Conservation (phyloP, 1,284 basidiomycete genomes). For the Puccinia triticina region DNA sequence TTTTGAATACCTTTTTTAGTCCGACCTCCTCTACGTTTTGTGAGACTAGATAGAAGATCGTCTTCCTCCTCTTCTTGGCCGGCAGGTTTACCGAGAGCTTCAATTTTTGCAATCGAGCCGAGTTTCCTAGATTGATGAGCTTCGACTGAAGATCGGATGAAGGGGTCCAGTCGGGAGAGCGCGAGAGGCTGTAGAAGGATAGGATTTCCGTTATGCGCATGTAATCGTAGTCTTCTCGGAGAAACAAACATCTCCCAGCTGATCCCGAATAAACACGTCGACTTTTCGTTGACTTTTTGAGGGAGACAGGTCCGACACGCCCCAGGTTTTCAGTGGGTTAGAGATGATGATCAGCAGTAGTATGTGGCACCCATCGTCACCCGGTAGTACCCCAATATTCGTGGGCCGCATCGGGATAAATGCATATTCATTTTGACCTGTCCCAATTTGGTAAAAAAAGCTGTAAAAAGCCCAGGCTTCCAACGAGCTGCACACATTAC, state of each 20-base stretch:
- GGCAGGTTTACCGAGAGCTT: constrained; percentile 30
- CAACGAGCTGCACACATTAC: no score
- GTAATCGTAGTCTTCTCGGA: not conserved
- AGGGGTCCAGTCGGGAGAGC: not conserved
- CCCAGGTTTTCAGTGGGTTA: no score
- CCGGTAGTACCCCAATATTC: no score
- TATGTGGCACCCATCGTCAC: no score
- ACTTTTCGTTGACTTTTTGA: no score
- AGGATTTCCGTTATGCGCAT: not conserved
- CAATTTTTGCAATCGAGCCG: constrained; percentile 31
- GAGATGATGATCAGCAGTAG: no score
- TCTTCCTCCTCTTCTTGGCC: constrained; percentile 34
- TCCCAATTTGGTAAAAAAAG: no score
- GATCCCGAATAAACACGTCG: no score
- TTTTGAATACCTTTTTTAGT: constrained; percentile 42
- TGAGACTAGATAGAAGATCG: constrained; percentile 42
- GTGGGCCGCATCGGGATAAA: no score
- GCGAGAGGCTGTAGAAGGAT: not conserved
- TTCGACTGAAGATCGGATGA: not conserved
- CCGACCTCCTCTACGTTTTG: constrained; percentile 48
- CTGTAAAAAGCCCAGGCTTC: no score
- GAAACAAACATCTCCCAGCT: not conserved
- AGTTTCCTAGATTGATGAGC: constrained; percentile 1
- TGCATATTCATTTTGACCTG: no score
- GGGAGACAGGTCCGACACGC: no score